Conservation (phyloP, 1,284 basidiomycete species). For the Sanghuangporus sanghuang region DNA sequence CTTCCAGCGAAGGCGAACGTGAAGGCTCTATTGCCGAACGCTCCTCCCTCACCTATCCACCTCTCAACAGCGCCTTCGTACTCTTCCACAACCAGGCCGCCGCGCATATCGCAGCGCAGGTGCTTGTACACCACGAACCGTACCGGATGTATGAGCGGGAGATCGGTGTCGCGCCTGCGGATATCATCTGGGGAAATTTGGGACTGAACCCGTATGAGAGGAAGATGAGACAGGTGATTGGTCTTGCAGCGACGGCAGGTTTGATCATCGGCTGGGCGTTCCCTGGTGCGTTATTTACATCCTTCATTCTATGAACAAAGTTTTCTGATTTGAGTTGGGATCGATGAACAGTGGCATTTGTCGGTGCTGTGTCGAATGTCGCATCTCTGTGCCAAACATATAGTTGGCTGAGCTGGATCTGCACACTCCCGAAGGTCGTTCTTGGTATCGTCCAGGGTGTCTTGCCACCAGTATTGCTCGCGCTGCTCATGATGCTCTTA, state of each 20-base stretch:
- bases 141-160: slow-evolving; percentile 68
- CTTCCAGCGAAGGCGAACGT: background rate
- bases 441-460: slow-evolving; percentile 91
- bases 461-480: slow-evolving; percentile 79
- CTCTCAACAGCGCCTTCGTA: slow-evolving; percentile 84
- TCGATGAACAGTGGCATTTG: slow-evolving; percentile 57
- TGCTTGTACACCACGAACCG: slow-evolving; percentile 71
- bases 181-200: slow-evolving; percentile 90
- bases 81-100: slow-evolving; percentile 92
- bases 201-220: slow-evolving; percentile 89
- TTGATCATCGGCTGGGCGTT: slow-evolving; percentile 72
- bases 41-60: slow-evolving; percentile 46
- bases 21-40: background rate
- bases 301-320: background rate
- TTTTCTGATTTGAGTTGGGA: background rate
- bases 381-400: slow-evolving; percentile 60
- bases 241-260: slow-evolving; percentile 57
- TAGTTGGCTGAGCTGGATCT: slow-evolving; percentile 82
- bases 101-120: slow-evolving; percentile 80
- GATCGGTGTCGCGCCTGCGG: slow-evolving; percentile 76
- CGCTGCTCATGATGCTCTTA: slow-evolving; percentile 87
- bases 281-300: slow-evolving; percentile 30
- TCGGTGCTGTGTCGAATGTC: slow-evolving; percentile 85
- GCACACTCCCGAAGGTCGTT: slow-evolving; percentile 53
- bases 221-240: slow-evolving; percentile 54